Evolutionary conservation across 257 asterid genomes (phyloP).

Genomic region (Hygrophila difformis): DNA sequence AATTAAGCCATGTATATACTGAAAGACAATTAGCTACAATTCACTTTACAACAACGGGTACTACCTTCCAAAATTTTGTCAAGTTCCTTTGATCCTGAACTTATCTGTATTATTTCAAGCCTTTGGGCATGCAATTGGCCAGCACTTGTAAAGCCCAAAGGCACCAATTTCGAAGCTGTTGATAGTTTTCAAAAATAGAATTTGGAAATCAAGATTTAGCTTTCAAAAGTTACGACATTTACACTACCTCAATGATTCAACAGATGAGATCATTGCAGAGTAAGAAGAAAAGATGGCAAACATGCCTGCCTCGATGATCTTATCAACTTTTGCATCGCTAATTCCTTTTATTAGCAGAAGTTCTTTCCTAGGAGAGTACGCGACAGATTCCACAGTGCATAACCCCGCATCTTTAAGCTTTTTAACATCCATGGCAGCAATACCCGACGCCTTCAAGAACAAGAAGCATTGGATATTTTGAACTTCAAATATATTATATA

Average conservation of each 20-base stretch:
- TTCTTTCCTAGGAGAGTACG: conserved; percentile 89
- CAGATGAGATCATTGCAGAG: too few species aligned
- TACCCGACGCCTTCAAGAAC: conserved; percentile 64
- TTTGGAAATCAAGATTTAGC: neutral
- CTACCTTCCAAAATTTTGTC: conserved; percentile 88
- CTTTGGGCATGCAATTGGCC: conserved; percentile 85
- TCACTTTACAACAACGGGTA: neutral
- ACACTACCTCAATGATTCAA: too few species aligned
- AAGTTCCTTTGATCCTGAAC: conserved; percentile 93
- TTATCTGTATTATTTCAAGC: conserved; percentile 89
- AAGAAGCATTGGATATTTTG: conserved; percentile 10
- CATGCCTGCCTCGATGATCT: conserved; percentile 96
- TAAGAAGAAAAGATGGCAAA: neutral
- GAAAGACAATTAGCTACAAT: neutral
- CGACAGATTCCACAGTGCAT: conserved; percentile 90
- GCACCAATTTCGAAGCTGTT: conserved; percentile 94
- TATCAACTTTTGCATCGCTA: conserved; percentile 96
- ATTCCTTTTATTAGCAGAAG: conserved; percentile 89
- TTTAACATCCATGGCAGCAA: conserved; percentile 80
- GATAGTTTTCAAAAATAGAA: conserved; percentile 1
- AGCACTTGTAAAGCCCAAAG: conserved; percentile 95
- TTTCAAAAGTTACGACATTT: neutral
- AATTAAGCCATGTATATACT: neutral
- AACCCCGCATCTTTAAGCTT: conserved; percentile 91
- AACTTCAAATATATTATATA: too few species aligned